Evolutionary conservation across 805 yeast species (phyloP).

Genomic region (Cyberlindnera sargentensis): DNA sequence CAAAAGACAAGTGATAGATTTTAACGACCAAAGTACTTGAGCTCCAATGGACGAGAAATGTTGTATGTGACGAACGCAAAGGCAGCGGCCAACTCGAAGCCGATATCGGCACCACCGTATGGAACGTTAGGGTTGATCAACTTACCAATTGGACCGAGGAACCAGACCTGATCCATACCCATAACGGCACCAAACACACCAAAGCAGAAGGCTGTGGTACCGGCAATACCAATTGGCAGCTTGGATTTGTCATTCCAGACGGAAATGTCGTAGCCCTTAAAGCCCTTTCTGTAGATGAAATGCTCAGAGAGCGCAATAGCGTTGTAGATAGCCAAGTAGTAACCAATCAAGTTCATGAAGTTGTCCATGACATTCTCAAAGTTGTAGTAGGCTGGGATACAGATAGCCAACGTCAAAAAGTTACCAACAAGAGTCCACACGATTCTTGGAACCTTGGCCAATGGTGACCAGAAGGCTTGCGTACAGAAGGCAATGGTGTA

Average conservation of each 20-base stretch:
- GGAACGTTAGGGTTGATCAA: slow-evolving; percentile 41
- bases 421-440: slow-evolving; percentile 77
- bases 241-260: slow-evolving; percentile 50
- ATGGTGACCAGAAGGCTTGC: slow-evolving; percentile 75
- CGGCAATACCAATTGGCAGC: slow-evolving; percentile 75
- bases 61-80: slow-evolving; percentile 64
- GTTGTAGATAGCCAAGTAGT: slow-evolving; percentile 82
- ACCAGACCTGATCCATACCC: slow-evolving; percentile 89
- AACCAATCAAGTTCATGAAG: slow-evolving; percentile 88
- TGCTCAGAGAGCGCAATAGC: slow-evolving; percentile 77
- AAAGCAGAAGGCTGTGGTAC: slow-evolving; percentile 66
- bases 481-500: slow-evolving; percentile 85
- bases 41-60: slow-evolving; percentile 56
- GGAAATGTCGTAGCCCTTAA: slow-evolving; percentile 52
- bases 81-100: slow-evolving; percentile 68
- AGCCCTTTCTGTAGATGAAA: slow-evolving; percentile 64
- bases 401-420: slow-evolving; percentile 70
- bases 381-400: slow-evolving; percentile 80
- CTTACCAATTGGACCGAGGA: slow-evolving; percentile 58
- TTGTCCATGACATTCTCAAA: slow-evolving; percentile 69
- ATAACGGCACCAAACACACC: slow-evolving; percentile 82
- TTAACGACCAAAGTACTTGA: slow-evolving; percentile 50
- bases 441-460: slow-evolving; percentile 72
- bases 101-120: slow-evolving; percentile 72
- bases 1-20: too few relatives aligned